Conservation (phyloP, 2,329 filamentous ascomycete genomes). For the Leptographium wingfieldii region DNA sequence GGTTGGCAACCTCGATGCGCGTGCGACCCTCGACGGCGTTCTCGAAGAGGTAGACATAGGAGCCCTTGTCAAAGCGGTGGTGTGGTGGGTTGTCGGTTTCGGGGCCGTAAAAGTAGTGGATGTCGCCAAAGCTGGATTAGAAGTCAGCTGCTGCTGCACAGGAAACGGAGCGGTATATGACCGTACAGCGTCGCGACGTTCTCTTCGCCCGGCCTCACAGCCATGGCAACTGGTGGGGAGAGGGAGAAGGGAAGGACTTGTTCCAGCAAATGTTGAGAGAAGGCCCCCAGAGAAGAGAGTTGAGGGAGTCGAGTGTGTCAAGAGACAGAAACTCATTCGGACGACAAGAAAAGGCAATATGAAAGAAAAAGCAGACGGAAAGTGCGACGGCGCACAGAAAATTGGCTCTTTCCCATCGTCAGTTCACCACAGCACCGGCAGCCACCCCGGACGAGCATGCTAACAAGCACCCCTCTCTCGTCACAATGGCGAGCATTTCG, state of each 20-base stretch:
- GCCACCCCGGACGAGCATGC: too few relatives aligned
- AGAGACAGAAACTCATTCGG: neutral
- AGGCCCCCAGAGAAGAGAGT: neutral
- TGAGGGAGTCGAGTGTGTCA: neutral
- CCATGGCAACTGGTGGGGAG: slow-evolving; percentile 20
- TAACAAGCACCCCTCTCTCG: neutral
- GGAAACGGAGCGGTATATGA: slow-evolving; percentile 1
- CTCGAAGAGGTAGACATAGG: slow-evolving; percentile 71
- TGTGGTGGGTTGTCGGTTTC: slow-evolving; percentile 56
- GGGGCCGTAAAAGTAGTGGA: slow-evolving; percentile 69
- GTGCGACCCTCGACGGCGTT: slow-evolving; percentile 54
- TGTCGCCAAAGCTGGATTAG: slow-evolving; percentile 52
- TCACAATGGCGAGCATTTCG: neutral
- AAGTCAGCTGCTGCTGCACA: neutral
- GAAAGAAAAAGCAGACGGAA: neutral
- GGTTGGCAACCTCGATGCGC: slow-evolving; percentile 64
- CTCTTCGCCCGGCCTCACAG: slow-evolving; percentile 32
- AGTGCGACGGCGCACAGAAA: neutral
- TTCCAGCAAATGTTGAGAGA: neutral
- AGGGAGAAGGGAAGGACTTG: neutral
- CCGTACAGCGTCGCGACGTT: slow-evolving; percentile 33
- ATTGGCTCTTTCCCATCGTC: neutral
- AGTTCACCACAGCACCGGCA: neutral
- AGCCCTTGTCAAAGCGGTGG: slow-evolving; percentile 68
- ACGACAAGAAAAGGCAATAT: neutral